These are phyloP conservation scores for Pythium chondricola DNA, from an alignment of 352 stramenopile genomes.

Conservation along the genomic window DNA sequence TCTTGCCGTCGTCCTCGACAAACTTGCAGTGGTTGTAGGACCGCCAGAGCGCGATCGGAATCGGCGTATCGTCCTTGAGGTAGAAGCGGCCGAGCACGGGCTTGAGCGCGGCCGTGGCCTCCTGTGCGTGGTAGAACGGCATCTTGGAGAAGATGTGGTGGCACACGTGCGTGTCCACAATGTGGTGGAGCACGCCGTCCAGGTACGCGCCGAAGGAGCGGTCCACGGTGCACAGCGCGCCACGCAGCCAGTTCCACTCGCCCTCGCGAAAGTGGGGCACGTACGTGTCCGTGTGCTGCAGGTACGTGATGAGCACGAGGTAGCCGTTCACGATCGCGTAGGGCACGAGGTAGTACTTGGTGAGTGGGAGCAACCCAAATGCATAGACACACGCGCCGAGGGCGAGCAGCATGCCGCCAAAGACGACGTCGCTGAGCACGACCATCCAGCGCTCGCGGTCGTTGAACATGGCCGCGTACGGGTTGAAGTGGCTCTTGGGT, in stretches of 20 bases:
- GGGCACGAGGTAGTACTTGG: constrained; percentile 93
- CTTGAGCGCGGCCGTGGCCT: constrained; percentile 93
- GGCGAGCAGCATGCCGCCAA: constrained; percentile 63
- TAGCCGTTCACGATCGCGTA: constrained; percentile 96
- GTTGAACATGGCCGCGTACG: constrained; percentile 92
- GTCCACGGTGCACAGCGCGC: constrained; percentile 96
- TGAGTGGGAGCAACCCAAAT: constrained; percentile 79
- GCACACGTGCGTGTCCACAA: constrained; percentile 96
- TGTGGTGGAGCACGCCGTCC: constrained; percentile 96
- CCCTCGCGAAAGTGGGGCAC: constrained; percentile 94
- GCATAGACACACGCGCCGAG: constrained; percentile 51
- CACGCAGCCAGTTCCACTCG: constrained; percentile 96
- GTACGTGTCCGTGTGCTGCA: constrained; percentile 98
- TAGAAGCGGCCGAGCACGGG: constrained; percentile 94
- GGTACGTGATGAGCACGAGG: constrained; percentile 96
- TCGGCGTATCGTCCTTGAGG: constrained; percentile 90
- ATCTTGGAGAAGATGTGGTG: constrained; percentile 99
- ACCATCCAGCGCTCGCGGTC: constrained; percentile 91
- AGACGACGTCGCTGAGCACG: constrained; percentile 86
- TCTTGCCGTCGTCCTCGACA: constrained; percentile 89
- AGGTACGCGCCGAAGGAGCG: constrained; percentile 94
- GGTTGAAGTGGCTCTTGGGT: constrained; percentile 94
- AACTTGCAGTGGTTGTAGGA: constrained; percentile 93
- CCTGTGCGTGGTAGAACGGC: constrained; percentile 97
- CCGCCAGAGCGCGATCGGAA: constrained; percentile 88